Conservation (phyloP, 1,139 yeast genomes). For the Citeromyces siamensis region DNA sequence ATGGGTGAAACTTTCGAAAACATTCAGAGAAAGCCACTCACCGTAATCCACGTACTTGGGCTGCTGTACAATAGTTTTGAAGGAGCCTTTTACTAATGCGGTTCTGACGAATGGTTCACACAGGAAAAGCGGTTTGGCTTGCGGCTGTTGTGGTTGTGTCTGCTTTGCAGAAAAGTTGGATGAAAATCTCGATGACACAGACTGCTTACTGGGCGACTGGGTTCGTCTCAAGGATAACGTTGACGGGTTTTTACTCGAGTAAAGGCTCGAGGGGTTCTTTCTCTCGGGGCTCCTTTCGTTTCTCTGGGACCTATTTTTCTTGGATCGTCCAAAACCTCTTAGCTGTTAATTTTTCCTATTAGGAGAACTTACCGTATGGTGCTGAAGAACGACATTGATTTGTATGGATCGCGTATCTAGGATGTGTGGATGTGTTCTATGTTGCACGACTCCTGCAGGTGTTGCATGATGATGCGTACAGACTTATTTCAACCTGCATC, state of each 20-base stretch:
- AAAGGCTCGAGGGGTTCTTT: slow-evolving; percentile 6
- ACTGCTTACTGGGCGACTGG: slow-evolving; percentile 20
- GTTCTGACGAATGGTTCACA: slow-evolving; percentile 93
- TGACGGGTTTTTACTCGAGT: slow-evolving; percentile 24
- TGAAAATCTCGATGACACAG: slow-evolving; percentile 14
- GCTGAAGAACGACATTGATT: slow-evolving; percentile 3
- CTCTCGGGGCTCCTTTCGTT: background rate
- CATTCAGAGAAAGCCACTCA: slow-evolving; percentile 93
- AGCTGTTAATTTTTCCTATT: background rate
- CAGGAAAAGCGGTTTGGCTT: slow-evolving; percentile 40
- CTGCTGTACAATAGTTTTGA: slow-evolving; percentile 86
- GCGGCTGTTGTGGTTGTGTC: slow-evolving; percentile 10
- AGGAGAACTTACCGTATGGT: background rate
- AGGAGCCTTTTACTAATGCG: slow-evolving; percentile 94
- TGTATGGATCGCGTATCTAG: no score
- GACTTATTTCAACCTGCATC: no score
- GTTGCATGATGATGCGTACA: no score
- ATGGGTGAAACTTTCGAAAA: slow-evolving; percentile 81
- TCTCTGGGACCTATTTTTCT: background rate
- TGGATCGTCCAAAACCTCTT: background rate
- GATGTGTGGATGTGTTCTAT: no score
- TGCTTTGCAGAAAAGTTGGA: slow-evolving; percentile 8
- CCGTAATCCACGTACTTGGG: slow-evolving; percentile 92
- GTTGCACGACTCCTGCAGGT: no score
- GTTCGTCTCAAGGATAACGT: slow-evolving; percentile 17